These are phyloP conservation scores for Tephrocybe sp. DNA, from an alignment of 768 basidiomycete genomes.

Conservation along the genomic window DNA sequence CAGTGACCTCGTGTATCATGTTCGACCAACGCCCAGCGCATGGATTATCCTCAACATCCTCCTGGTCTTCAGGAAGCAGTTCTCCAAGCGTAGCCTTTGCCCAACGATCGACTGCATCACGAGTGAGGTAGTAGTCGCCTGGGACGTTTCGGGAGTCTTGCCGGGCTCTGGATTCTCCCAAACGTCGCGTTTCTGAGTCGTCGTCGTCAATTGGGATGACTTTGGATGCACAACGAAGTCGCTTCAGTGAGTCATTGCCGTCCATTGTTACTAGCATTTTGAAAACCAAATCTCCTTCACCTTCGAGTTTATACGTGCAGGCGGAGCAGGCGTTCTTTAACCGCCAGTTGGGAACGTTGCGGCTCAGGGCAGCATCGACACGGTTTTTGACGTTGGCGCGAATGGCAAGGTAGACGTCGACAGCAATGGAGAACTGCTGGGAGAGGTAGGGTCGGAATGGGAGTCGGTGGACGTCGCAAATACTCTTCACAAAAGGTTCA, in stretches of 20 bases:
- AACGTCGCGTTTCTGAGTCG: not conserved
- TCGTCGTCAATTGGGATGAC: not conserved
- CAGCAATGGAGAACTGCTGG: conserved; percentile 22
- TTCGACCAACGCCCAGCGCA: conserved; percentile 23
- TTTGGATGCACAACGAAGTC: not conserved
- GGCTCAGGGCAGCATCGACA: conserved; percentile 20
- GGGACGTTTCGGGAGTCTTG: not conserved
- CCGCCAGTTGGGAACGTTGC: conserved; percentile 22
- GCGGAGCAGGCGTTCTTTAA: conserved; percentile 25
- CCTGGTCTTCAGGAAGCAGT: not conserved
- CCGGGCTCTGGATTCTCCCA: not conserved
- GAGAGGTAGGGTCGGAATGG: conserved; percentile 17
- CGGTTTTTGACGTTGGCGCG: conserved; percentile 1
- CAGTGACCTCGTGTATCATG: conserved; percentile 16
- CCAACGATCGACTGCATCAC: not conserved
- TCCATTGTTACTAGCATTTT: conserved; percentile 25
- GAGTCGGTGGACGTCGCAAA: not conserved
- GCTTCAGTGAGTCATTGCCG: conserved; percentile 26
- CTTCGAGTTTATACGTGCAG: conserved; percentile 23
- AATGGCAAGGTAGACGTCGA: conserved; percentile 24
- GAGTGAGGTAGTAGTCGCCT: not conserved
- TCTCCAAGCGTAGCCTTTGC: not conserved
- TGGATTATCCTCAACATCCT: conserved; percentile 9
- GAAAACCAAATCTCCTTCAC: conserved; percentile 19
- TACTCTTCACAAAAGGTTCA: not conserved